phyloP scores from a whole-genome alignment of 805 yeast genomes.

The Candida loeiensis region DNA sequence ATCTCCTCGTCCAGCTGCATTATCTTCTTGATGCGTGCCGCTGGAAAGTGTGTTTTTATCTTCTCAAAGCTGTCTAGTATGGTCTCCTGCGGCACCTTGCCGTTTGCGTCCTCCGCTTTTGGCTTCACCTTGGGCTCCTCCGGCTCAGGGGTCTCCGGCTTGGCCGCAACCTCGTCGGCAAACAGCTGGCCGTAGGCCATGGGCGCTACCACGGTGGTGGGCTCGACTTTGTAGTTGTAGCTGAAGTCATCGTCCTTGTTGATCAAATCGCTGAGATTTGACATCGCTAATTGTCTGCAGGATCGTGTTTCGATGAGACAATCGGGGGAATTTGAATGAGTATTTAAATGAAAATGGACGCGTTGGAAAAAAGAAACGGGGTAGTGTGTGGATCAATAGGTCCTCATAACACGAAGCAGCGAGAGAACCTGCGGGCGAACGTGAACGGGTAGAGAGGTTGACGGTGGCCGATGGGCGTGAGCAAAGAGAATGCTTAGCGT shows the following conservation, averaged over 20 bases:
- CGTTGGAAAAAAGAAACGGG: conserved; percentile 6
- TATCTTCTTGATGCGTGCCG: conserved; percentile 90
- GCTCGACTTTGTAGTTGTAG: conserved; percentile 10
- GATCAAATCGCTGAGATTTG: conserved; percentile 25
- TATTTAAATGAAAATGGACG: conserved; percentile 10
- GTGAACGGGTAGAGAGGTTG: too few relatives aligned
- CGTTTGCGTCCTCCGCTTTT: not conserved
- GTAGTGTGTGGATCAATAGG: conserved; percentile 3
- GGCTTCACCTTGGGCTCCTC: not conserved
- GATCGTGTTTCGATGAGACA: conserved; percentile 1
- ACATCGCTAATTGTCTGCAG: conserved; percentile 15
- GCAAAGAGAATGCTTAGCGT: too few relatives aligned
- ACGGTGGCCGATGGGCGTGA: too few relatives aligned
- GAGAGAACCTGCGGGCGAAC: too few relatives aligned
- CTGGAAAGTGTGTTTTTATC: conserved; percentile 81
- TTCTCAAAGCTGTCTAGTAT: conserved; percentile 38
- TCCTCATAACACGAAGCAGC: too few relatives aligned
- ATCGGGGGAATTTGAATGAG: conserved; percentile 9
- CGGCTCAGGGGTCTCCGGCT: conserved; percentile 5
- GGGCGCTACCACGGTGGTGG: conserved; percentile 2
- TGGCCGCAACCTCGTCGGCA: conserved; percentile 9
- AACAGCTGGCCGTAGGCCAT: conserved; percentile 7
- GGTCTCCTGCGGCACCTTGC: conserved; percentile 28
- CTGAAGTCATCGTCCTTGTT: conserved; percentile 22
- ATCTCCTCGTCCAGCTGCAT: conserved; percentile 99